Base-by-base conservation (phyloP, 2,329 filamentous ascomycete genomes). In the Cladophialophora exuberans region DNA sequence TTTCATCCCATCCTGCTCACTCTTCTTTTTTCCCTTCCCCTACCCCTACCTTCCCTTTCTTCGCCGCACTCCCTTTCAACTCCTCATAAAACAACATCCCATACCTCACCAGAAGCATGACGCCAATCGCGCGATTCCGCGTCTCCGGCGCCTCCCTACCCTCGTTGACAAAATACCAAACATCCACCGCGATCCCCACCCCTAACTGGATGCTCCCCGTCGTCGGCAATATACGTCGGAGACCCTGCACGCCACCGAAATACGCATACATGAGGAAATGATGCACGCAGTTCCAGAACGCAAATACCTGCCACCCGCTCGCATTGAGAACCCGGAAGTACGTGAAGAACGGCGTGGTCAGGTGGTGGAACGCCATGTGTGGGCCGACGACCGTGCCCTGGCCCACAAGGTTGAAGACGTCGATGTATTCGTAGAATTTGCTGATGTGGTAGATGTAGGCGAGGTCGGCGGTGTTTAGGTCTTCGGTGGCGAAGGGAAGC, bases 351-450 rank as follows among this genome's bases (percentile, higher is more conserved):
- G 67, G 65, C 15, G 64, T 67, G 2, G 66, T 67, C n/a, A 68
- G 57, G 57, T 68, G 69, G 55, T 69, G 64, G 33, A 69, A 66
- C 15, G 61, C 64, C 54, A 69, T 67, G 54, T 69, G 66, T 18
- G 63, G 46, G 28, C 63, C 63, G 31, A 70, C 62, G 9, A 42
- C 22, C 1, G 62, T 61, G 2, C 66, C 65, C 7, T 54, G 54
- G 7, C 68, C 67, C 3, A 66, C 58, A n/a, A 70, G 64, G 46
- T 60, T 64, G 26, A 70, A 60, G 11, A 69, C 64, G 44, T 70
- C 67, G 22, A 68, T 36, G 50, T 68, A 67, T 45, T 70, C 67
- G 49, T 69, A 69, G 35, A 70, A 64, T 48, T 68, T 70, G 41
- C 65, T 68, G 6, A 60, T 49, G 41, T 69, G 66, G 38, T 63